Base-by-base conservation (phyloP, 2,329 filamentous ascomycete genomes). In the Phaeosphaeria sp. region DNA sequence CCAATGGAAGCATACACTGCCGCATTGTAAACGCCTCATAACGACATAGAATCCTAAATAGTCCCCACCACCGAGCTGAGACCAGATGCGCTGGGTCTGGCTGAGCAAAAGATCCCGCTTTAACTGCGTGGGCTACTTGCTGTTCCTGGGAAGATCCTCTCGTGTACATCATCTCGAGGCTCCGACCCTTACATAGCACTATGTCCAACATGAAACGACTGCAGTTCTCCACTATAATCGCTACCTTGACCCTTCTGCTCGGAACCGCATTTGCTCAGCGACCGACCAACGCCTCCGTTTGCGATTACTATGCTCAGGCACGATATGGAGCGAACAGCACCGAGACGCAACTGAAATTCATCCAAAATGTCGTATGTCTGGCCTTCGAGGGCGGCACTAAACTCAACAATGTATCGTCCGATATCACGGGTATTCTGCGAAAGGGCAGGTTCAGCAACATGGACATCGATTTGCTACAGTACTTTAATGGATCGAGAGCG, bases 291-390 rank as follows among this genome's bases (percentile, higher is more conserved):
- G 50, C 39, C 13, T 52, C 50, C 39, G 39, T 52, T 6, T 52
- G 50, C 25, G 50, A 52, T 33, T 52, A 25, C 23, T 52, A 52
- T 17, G 50, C 50, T 11, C 39, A 44, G 20, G 41, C 41, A 33
- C 39, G 50, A 22, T 52, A 21, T 22, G 50, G 50, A 36, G 23
- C 41, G 23, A 52, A 52, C 18, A 52, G 41, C 22, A 52, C 41
- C 41, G 50, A 52, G 22, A 46, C 50, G 21, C 50, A 52, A 25
- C 21, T 52, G n/a, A 46, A 46, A 22, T 52, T 44, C n/a, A 52
- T 52, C 11, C 39, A 52, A n/a, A 52, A 52, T 10, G 50, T 52
- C 41, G 42, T 52, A n/a, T 46, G 39, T 10, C 39, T 52, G 18
- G 50, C 50, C 15, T 52, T 52, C 20, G 50, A 52, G 17, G 50